Evolutionary conservation across 2,329 filamentous ascomycete genomes (phyloP), one percentile per base, ranked within the genome.

Genomic region (Xylaria hypoxylon): DNA sequence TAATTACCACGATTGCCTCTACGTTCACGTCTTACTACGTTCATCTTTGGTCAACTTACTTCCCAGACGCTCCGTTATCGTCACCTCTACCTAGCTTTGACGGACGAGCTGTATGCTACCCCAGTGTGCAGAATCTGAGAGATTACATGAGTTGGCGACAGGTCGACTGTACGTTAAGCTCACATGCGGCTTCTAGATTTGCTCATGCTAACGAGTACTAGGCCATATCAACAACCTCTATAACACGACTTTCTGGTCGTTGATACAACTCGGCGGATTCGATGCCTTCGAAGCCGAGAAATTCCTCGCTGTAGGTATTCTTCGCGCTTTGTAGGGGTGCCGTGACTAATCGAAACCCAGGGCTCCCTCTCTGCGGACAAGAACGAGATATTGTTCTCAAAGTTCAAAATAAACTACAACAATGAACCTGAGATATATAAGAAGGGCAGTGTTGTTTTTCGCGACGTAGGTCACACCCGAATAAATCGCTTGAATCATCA

Each of bases 141-240:
- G 96, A 99, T 81, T 99, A 99, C 79, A 89, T 99, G 85, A 94
- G 92, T 77, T 99, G 96, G 96, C 87, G 96, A 73, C 96, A 99
- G 79, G 96, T 92, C 48, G 96, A 99, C 78, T 98, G 96, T 96
- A 78, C 79, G 90, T 7, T 0, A 4, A 24, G 60, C 22, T 26
- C 6, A 19, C 15, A 24, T 42, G 13, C 55, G 11, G 33, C 24
- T 11, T 19, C 24, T 0, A 17, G 7, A 24, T 28, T 13, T 31
- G 24, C 3, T 42, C 8, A 45, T 60, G 33, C 57, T 71, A 58
- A 71, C 72, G 75, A 67, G 77, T 40, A 10, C n/a, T 66, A 95
- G 92, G 92, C 71, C 96, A 99, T 77, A 97, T 99, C 74, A 99
- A 99, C 79, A 99, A 99, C 75, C 86, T 99, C 4, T 99, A 97